Conservation (phyloP, 2,329 filamentous ascomycete species). For the Xylariaceae sp. region DNA sequence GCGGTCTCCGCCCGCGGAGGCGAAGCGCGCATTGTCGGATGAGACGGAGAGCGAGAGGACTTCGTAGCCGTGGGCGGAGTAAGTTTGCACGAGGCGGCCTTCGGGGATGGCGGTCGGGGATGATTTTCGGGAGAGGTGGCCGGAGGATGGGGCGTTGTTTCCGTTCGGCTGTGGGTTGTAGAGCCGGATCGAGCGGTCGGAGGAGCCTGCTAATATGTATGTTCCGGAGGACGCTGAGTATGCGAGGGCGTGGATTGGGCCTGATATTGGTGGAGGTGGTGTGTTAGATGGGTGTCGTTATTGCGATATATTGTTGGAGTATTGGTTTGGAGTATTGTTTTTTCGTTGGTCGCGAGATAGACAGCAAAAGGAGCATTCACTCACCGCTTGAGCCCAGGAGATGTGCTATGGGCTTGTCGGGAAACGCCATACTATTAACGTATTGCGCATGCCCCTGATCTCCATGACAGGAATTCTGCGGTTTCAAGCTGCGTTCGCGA, state of each 20-base stretch:
- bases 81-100: conserved; percentile 74
- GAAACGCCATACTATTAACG: conserved; percentile 35
- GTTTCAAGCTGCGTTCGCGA: neutral
- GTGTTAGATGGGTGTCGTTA: neutral
- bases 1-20: conserved; percentile 84
- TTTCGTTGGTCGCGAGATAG: neutral
- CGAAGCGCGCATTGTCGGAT: conserved; percentile 76
- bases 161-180: conserved; percentile 66
- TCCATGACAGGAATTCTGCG: conserved; percentile 22
- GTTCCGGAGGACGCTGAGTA: conserved; percentile 69
- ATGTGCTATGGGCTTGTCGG: conserved; percentile 46
- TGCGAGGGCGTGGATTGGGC: conserved; percentile 64
- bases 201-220: conserved; percentile 78
- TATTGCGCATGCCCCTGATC: conserved; percentile 18
- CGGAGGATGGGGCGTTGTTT: conserved; percentile 20
- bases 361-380: conserved; percentile 11
- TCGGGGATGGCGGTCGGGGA: conserved; percentile 32
- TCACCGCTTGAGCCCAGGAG: conserved; percentile 55
- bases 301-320: too few relatives aligned
- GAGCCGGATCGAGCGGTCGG: conserved; percentile 78
- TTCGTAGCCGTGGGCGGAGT: conserved; percentile 85
- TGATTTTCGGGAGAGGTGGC: conserved; percentile 35
- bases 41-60: conserved; percentile 75
- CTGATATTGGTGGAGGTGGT: conserved; percentile 35
- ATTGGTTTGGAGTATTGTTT: neutral